Evolutionary conservation across 768 basidiomycete species (phyloP).

Genomic region (Amanita rimosa): DNA sequence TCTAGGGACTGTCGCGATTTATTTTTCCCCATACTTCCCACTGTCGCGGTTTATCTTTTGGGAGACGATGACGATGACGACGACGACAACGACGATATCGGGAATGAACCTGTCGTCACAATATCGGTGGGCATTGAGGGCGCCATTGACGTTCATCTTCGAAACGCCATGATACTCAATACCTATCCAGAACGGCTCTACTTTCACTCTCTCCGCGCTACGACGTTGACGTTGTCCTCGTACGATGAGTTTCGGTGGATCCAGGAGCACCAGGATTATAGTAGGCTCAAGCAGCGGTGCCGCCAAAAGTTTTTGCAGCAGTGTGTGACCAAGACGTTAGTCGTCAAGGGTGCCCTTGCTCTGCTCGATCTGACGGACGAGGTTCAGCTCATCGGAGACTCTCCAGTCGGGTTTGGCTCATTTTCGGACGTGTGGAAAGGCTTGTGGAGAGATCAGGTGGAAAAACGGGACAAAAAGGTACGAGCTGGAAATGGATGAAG

Average conservation of each 20-base stretch:
- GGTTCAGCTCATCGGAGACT: slow-evolving; percentile 32
- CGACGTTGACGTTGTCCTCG: slow-evolving; percentile 31
- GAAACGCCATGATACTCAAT: slow-evolving; percentile 48
- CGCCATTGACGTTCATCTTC: slow-evolving; percentile 44
- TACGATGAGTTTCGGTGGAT: slow-evolving; percentile 22
- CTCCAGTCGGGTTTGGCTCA: slow-evolving; percentile 39
- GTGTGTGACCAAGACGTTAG: slow-evolving; percentile 42
- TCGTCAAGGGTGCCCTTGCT: slow-evolving; percentile 37
- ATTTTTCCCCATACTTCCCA: slow-evolving; percentile 46
- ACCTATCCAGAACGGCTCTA: slow-evolving; percentile 37
- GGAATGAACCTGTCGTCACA: slow-evolving; percentile 12
- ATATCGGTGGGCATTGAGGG: slow-evolving; percentile 40
- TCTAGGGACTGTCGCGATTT: slow-evolving; percentile 34
- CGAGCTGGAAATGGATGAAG: slow-evolving; percentile 4
- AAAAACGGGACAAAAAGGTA: slow-evolving; percentile 22
- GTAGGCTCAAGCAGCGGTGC: slow-evolving; percentile 42
- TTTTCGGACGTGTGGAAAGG: slow-evolving; percentile 59
- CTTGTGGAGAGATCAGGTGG: slow-evolving; percentile 36
- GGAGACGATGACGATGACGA: slow-evolving; percentile 12
- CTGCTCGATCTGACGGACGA: slow-evolving; percentile 49
- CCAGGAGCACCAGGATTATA: slow-evolving; percentile 42
- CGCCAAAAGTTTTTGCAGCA: slow-evolving; percentile 46
- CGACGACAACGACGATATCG: not conserved
- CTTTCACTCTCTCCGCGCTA: slow-evolving; percentile 41
- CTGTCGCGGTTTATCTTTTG: slow-evolving; percentile 41